Base-by-base conservation (phyloP, 441 rosid genomes). In the Pelargonium australe region DNA sequence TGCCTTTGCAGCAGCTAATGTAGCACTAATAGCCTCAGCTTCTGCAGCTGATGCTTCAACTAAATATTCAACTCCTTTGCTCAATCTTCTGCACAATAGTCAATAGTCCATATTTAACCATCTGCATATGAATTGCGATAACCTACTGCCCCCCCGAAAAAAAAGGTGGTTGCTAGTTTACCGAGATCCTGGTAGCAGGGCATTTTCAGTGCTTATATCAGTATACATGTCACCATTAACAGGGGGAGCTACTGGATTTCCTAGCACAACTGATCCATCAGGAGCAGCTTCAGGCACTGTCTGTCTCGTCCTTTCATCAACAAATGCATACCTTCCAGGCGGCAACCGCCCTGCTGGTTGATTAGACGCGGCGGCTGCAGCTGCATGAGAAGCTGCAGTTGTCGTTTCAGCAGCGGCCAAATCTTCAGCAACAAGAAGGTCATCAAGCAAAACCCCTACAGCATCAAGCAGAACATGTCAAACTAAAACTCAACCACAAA, bases 31-130 rank as follows among this genome's bases (percentile, higher is more conserved):
- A 73, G 99, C 99, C 80, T 91, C 97, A 64, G 99, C 99, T 87
- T 95, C 99, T 19, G 91, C 99, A 41, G 99, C 99, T 51, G 99
- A 87, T 76, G 97, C 97, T 82, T 95, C 92, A 76, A 95, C 99
- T 75, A 95, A 86, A 82, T 88, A 92, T 75, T 95, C 98, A 51
- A 95, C 99, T 41, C 95, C 97, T 82, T 90, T 92, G 83, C 76
- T 88, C 66, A 78, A 78, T 82, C 97, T 88, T 86, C 99, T 95
- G 85, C 51, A 74, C 13, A 69, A 11, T 58, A 63, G 72, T 60
- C 12, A 66, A 71, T 25, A 25, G 31, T 25, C 31, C 31, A 25
- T 25, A 25, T 25, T 25, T 25, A 25, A 25, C 3, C 51, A 66
- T 71, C 76, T 64, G 72, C 31, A 25, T 25, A 25, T 25, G 31